Evolutionary conservation across 352 stramenopile genomes (phyloP), one percentile per base, ranked within the genome.

Genomic region (Plasmopara halstedii): DNA sequence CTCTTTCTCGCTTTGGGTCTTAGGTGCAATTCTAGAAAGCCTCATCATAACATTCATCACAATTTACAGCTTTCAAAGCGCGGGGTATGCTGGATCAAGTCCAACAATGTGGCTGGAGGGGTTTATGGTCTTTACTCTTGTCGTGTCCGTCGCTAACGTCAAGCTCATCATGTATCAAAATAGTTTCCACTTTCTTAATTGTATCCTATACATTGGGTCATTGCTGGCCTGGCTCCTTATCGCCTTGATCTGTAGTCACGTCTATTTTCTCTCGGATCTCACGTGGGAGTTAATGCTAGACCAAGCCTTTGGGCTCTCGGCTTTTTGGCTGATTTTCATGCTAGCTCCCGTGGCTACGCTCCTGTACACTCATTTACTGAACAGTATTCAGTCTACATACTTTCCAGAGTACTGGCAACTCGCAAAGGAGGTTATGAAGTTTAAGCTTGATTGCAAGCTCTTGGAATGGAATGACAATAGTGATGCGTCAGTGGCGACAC

Each of bases 141-240:
- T 93, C 9, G 77, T 90, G 17, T 53, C 86, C 3, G 59, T 82
- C 32, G 78, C 81, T 14, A 93, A 93, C 41, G 15, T 53, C 11
- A 93, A 93, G 64, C 59, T 93, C 43, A 70, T 85, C 50, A 66
- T 90, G 38, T 83, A 75, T 49, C 81, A 93, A 34, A 83, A 89
- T 49, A 83, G 72, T 43, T 93, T 87, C 23, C 48, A 75, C 36
- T 51, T 45, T 23, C 55, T 90, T 50, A 89, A 90, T 50, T 71
- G 85, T 39, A 32, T 86, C 7, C 39, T 84, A 8, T 88, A 81
- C 46, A 41, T 58, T 25, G 75, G 75, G 6, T 93, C 73, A 2
- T 50, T 89, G 9, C n/a, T 53, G 7, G 39, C 83, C 15, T 92
- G 78, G 77, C 17, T 89, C 8, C 29, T 83, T 0, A 63, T 88